Base-by-base conservation (phyloP, 495 filamentous ascomycete species). In the Clavariopsis aquatica region DNA sequence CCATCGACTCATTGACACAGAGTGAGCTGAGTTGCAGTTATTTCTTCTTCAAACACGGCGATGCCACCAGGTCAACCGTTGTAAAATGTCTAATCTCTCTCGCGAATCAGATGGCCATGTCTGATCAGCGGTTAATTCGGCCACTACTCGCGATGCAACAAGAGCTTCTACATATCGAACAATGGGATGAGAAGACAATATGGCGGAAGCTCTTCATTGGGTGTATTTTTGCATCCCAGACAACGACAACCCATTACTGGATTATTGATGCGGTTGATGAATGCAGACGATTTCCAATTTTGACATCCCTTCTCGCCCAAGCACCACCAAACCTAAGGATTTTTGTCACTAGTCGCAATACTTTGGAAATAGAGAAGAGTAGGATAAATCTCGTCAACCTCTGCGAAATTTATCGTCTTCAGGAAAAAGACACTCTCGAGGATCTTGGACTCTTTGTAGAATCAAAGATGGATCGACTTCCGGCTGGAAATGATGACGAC, bases 261-360 rank as follows among this genome's bases (percentile, higher is more conserved):
- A 69, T 81, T 13, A 74, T 81, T 52, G 78, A 81, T 66, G 78
- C 68, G 1, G 49, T 81, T 8, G 78, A 80, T 62, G 78, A 81
- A 60, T 78, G 70, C 52, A 52, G 24, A 13, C 69, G 73, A 46
- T 52, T 36, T 28, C 12, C 55, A 26, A 24, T 17, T 38, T 17
- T 29, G 49, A 28, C 52, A 34, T 6, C 31, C 31, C 31, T 34
- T 12, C 31, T 34, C 31, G 31, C 53, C 53, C 15, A 58, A 12
- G 13, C 29, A 19, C 28, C 27, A 28, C 47, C 29, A 12, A 17
- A 7, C 52, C 38, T 52, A 23, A 59, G 52, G 51, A 57, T 27
- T 1, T 46, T 49, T 31, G 15, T 66, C 15, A 66, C 57, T 15
- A 66, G 64, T 27, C 46, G 64, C 4, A 49, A 47, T n/a, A 61